These are phyloP conservation scores for Fusarium buharicum DNA, from an alignment of 2,329 filamentous ascomycete species.

Conservation along the genomic window DNA sequence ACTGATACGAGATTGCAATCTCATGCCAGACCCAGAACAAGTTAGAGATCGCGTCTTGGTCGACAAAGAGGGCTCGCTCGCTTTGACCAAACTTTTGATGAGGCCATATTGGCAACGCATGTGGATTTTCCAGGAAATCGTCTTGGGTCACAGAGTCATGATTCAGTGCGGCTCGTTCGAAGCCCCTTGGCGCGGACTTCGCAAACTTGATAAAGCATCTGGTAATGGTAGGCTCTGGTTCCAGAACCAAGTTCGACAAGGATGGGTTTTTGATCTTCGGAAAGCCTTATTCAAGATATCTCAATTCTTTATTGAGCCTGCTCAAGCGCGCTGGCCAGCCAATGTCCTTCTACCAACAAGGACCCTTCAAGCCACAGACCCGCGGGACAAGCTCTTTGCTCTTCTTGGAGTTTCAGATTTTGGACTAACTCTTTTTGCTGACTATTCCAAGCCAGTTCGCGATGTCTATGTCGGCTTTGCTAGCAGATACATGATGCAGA, in stretches of 20 bases:
- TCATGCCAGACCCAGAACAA: too few species aligned
- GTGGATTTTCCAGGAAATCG: background rate
- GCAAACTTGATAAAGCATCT: background rate
- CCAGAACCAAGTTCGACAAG: background rate
- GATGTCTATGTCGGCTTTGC: background rate
- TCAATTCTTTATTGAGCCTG: too few species aligned
- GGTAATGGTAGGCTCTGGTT: background rate
- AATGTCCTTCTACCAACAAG: background rate
- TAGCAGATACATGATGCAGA: background rate
- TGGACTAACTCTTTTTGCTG: background rate
- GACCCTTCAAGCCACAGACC: background rate
- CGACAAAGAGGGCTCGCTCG: background rate
- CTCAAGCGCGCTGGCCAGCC: background rate
- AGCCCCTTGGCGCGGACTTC: background rate
- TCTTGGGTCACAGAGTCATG: background rate
- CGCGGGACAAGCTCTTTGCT: background rate
- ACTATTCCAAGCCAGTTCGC: background rate
- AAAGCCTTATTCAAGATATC: background rate
- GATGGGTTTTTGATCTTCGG: background rate
- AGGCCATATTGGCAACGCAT: background rate
- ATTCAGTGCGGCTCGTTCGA: background rate
- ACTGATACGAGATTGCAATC: too few species aligned
- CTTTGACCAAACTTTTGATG: background rate
- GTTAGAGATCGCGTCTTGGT: background rate
- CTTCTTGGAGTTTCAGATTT: background rate